Percentiles rank a stretch among this genome's conserved stretches.
phyloP scores from a whole-genome alignment of 352 stramenopile species.

The Phytophthora chlamydospora region DNA sequence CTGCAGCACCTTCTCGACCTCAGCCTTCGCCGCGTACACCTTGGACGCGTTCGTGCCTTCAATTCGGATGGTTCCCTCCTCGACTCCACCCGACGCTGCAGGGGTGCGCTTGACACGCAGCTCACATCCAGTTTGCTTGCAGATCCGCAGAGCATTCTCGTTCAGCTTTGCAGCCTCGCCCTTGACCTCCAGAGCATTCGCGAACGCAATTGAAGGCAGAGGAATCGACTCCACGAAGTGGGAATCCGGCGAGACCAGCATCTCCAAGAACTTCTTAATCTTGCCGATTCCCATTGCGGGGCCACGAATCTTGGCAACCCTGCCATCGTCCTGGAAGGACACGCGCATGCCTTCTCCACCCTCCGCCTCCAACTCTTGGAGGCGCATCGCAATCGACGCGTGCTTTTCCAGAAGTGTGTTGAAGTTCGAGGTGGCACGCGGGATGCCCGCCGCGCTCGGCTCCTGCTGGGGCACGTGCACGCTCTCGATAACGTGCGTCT shows the following conservation, averaged over 20 bases:
- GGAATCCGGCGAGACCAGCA: constrained; percentile 62
- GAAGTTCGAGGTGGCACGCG: constrained; percentile 51
- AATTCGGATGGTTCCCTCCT: constrained; percentile 61
- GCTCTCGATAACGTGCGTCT: constrained; percentile 69
- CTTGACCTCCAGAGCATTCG: constrained; percentile 60
- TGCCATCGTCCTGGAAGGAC: constrained; percentile 70
- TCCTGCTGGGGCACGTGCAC: constrained; percentile 46
- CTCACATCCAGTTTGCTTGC: constrained; percentile 79
- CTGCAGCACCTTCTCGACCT: constrained; percentile 77
- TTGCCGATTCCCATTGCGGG: constrained; percentile 68
- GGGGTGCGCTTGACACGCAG: constrained; percentile 60
- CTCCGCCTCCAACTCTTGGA: constrained; percentile 78
- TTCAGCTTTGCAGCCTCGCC: constrained; percentile 51
- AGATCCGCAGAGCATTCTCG: constrained; percentile 77
- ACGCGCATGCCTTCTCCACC: constrained; percentile 72
- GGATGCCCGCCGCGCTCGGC: constrained; percentile 13
- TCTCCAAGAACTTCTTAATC: constrained; percentile 79
- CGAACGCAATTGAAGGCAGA: constrained; percentile 55
- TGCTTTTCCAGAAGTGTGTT: constrained; percentile 63
- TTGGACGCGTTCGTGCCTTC: constrained; percentile 66
- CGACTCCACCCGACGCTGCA: constrained; percentile 21
- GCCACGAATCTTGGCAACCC: constrained; percentile 72
- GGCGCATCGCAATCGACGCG: constrained; percentile 54
- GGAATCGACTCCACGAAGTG: constrained; percentile 73
- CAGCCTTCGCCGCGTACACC: constrained; percentile 75